Evolutionary conservation across 257 asterid genomes (phyloP).

Genomic region (Osmanthus fragrans): DNA sequence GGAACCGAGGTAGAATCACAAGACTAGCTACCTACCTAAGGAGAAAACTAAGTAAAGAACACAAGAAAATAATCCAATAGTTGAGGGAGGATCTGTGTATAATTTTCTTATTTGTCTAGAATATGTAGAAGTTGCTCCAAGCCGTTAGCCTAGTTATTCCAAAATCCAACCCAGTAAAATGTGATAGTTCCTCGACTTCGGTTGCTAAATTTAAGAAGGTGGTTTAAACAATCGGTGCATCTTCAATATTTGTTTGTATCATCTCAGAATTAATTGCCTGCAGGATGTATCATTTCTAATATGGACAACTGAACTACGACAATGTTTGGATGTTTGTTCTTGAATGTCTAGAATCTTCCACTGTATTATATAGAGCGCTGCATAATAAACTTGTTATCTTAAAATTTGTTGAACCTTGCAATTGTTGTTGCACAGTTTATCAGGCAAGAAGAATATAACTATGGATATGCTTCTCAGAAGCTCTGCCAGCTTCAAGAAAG

Average conservation of each 20-base stretch:
- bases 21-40: not conserved
- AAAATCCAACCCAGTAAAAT: not conserved
- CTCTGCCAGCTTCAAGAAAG: conserved; percentile 72
- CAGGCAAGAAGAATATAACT: conserved; percentile 30
- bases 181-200: not conserved
- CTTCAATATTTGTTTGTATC: not conserved
- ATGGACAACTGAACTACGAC: not conserved
- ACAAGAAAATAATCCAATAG: not conserved
- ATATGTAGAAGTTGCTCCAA: not conserved
- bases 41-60: not conserved
- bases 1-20: not conserved
- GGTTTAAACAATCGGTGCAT: not conserved
- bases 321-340: not conserved
- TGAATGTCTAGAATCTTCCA: not conserved
- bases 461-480: conserved; percentile 62
- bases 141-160: not conserved
- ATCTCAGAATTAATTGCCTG: not conserved
- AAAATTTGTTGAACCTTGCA: conserved; percentile 1
- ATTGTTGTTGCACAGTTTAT: conserved; percentile 38
- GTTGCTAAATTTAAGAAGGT: not conserved
- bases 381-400: not conserved
- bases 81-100: not conserved
- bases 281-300: not conserved
- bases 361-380: not conserved
- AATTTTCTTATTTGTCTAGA: not conserved